These are phyloP conservation scores for Penicillium canescens DNA, from an alignment of 495 filamentous ascomycete genomes.

Conservation along the genomic window DNA sequence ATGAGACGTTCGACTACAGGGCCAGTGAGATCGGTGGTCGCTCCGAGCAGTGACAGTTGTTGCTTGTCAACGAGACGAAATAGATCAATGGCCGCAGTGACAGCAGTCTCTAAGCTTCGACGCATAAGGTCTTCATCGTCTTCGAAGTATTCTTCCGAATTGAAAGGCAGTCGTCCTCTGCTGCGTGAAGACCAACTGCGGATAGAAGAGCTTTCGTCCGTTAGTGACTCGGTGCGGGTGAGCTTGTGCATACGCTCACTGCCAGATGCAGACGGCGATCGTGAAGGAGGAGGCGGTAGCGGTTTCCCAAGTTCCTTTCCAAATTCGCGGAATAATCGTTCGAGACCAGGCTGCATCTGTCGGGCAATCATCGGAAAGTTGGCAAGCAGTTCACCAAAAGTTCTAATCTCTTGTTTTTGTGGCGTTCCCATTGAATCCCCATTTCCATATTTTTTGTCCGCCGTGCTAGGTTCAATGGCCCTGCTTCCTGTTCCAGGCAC, in stretches of 20 bases:
- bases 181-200: constrained; percentile 37
- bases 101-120: constrained; percentile 81
- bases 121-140: constrained; percentile 89
- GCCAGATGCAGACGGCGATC: constrained; percentile 42
- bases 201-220: constrained; percentile 36
- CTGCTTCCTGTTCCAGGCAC: constrained; percentile 44
- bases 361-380: constrained; percentile 95
- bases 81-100: constrained; percentile 90
- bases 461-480: constrained; percentile 18
- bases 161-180: constrained; percentile 44
- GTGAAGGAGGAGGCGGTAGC: constrained; percentile 73
- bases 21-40: constrained; percentile 91
- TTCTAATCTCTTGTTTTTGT: constrained; percentile 85
- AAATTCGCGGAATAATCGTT: constrained; percentile 89
- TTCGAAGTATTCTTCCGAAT: constrained; percentile 58
- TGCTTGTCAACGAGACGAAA: constrained; percentile 96
- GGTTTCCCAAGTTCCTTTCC: constrained; percentile 81
- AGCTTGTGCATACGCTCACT: constrained; percentile 26
- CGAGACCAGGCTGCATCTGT: constrained; percentile 92
- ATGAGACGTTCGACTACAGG: constrained; percentile 90
- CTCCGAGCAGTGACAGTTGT: constrained; percentile 86
- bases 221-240: constrained; percentile 22
- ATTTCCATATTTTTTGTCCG: constrained; percentile 35
- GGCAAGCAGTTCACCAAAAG: constrained; percentile 86
- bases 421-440: constrained; percentile 40